These are phyloP conservation scores for Magnusiomyces clavatus DNA, from an alignment of 1,139 yeast species.

Conservation along the genomic window DNA sequence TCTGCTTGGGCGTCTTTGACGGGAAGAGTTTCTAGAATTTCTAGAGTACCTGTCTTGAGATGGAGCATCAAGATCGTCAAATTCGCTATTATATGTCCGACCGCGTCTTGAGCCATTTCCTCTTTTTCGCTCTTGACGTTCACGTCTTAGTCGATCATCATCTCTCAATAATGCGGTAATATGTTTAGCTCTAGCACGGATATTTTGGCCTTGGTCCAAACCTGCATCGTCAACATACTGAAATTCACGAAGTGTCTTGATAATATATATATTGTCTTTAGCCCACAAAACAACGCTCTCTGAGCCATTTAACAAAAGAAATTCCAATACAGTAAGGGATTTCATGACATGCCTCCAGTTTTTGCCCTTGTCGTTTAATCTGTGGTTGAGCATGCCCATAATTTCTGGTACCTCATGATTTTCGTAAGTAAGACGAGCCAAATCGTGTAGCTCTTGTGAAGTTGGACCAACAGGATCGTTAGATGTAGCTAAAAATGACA, in stretches of 20 bases:
- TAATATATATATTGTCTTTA: constrained; percentile 64
- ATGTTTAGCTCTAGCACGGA: constrained; percentile 89
- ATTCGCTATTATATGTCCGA: constrained; percentile 38
- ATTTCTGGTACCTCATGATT: constrained; percentile 77
- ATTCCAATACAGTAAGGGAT: constrained; percentile 77
- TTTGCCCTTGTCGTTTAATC: constrained; percentile 85
- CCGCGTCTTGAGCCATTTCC: constrained; percentile 1
- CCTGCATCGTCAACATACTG: constrained; percentile 67
- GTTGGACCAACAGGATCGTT: constrained; percentile 85
- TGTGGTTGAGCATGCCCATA: constrained; percentile 91
- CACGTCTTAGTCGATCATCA: constrained; percentile 66
- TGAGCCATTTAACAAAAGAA: constrained; percentile 76
- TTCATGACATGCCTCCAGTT: constrained; percentile 83
- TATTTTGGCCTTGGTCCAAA: constrained; percentile 79
- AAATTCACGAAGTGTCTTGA: constrained; percentile 59
- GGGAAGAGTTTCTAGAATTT: constrained; percentile 4
- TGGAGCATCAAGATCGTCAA: constrained; percentile 9
- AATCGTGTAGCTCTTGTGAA: constrained; percentile 74
- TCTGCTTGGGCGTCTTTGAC: constrained; percentile 11
- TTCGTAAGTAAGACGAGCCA: constrained; percentile 68
- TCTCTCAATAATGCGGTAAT: constrained; percentile 55
- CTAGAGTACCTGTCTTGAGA: constrained; percentile 7
- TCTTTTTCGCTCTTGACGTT: constrained; percentile 3
- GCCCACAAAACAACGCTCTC: constrained; percentile 88
- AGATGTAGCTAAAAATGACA: constrained; percentile 57